Evolutionary conservation across 352 stramenopile species (phyloP).

Genomic region (Phytophthora ohioensis): DNA sequence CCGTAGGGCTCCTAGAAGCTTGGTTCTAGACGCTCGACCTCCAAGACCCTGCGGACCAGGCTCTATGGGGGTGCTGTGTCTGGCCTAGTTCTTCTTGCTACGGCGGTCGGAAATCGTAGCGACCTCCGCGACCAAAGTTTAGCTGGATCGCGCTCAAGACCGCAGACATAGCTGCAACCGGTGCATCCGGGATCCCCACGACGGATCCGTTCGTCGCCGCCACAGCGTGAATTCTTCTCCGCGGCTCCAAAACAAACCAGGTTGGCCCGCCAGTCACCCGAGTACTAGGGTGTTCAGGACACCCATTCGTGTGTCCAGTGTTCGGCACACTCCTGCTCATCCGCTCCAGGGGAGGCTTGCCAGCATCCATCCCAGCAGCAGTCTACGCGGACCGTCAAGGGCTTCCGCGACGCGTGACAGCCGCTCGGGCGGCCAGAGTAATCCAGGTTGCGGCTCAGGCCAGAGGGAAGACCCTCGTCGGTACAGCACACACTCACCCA

Average conservation of each 20-base stretch:
- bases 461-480: no score
- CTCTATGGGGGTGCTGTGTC: no score
- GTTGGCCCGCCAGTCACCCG: background rate
- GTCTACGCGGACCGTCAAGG: background rate
- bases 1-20: no score
- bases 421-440: no score
- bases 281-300: conserved; percentile 5
- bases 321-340: background rate
- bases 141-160: background rate
- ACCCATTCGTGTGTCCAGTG: conserved; percentile 10
- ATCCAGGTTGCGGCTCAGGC: no score
- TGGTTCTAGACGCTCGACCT: no score
- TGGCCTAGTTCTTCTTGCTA: background rate
- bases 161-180: no score
- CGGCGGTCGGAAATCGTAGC: conserved; percentile 10
- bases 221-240: background rate
- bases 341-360: background rate
- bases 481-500: no score
- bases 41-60: no score
- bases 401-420: no score
- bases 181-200: no score
- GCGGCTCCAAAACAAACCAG: conserved; percentile 13
- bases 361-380: background rate
- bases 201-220: no score
- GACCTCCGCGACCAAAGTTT: background rate